Evolutionary conservation across 306 rosid genomes (phyloP), one percentile per base, ranked within the genome.

Genomic region (Begonia peltatifolia): DNA sequence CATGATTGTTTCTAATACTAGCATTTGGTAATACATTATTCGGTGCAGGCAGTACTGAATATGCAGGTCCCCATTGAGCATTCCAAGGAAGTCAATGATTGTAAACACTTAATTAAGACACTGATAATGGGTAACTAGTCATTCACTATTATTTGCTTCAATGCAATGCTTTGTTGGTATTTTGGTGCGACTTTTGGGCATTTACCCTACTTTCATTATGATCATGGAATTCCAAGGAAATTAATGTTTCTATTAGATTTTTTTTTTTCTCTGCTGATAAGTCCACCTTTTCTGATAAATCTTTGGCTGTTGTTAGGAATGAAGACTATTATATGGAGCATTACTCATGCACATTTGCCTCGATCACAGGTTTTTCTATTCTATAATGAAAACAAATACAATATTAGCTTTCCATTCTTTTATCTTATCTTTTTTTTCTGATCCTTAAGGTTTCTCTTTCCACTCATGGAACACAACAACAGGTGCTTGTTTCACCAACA

Each of bases 251-350:
- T 17, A 22, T 49, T 9, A 16, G 43, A 56, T 22, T 22, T 43
- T 17, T 1, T 1, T 36, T 11, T 58, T 41, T n/a, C 11, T 23
- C 46, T n/a, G 6, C 43, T 47, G 50, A 53, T 17, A 41, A 16
- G 5, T 58, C 60, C 11, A 16, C 15, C 42, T 30, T 42, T 50
- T 48, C 43, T 25, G 57, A 55, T 14, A 16, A 58, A 23, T 42
- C 6, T 11, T 16, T 56, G 64, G 18, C 44, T 61, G 43, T 46
- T 65, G 54, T 63, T 78, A 92, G 99, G 99, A 81, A 92, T 92
- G 99, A 92, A 92, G 79, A 92, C 99, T 47, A 92, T 86, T 69
- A 75, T 92, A 77, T 92, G 96, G 96, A 92, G 96, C 69, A 92
- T 92, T 66, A 92, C 96, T 55, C 94, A 92, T 74, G 94, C 99